Evolutionary conservation across 805 yeast species (phyloP), one percentile per base, ranked within the genome.

Genomic region (Maudiozyma turicensis): DNA sequence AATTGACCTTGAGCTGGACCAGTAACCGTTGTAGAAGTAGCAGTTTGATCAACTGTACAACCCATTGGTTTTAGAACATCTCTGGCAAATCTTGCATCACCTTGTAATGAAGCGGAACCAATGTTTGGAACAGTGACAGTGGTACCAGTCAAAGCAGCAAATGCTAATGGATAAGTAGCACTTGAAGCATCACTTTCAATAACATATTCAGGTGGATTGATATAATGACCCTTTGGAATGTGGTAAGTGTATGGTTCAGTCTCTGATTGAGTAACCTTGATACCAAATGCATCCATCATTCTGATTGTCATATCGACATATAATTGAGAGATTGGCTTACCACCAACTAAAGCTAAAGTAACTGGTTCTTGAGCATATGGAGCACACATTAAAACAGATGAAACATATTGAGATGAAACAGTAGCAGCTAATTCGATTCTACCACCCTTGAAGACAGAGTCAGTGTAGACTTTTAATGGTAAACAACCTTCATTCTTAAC

Each of bases 161-260:
- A 87, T 0, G 99, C 99, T 56, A 93, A 75, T 40, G 99, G 99
- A 59, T 93, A 93, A 9, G 99, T 93, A 1, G 99, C 98, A 8
- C 96, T 86, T 13, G 96, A 87, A 20, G 99, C 99, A 68, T 93
- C 99, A 13, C 96, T 86, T 69, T 93, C 99, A 56, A 93, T 81
- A 32, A 86, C 87, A 61, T 93, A 93, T 57, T 83, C 90, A 1
- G 73, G 55, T 31, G 99, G 99, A 54, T 91, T 87, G 35, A 66
- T 67, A 66, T 93, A 93, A 15, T 72, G 72, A 5, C 90, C 96
- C 57, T 77, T 77, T 46, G 98, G 98, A 66, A 93, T 88, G 63
- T 82, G 85, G 67, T 93, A 93, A 44, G 97, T 88, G 72, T 86
- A 78, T 32, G 76, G 81, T 64, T 87, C 91, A 33, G 84, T 75